Evolutionary conservation across 164 flowering plant genomes (phyloP), one percentile per base, ranked within the genome.

Genomic region (Macadamia tetraphylla): DNA sequence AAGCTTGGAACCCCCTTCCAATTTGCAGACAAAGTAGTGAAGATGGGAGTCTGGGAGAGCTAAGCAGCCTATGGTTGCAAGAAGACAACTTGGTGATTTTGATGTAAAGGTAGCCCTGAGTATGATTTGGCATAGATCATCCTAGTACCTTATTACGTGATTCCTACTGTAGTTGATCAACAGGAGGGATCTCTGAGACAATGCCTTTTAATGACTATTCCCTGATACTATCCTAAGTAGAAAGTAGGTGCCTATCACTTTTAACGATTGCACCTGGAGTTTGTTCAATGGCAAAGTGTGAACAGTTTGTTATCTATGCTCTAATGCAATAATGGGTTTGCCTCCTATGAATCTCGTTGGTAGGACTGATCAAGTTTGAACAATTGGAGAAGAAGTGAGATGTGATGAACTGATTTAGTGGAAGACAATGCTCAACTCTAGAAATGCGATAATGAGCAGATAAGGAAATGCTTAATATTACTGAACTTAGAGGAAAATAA

Each of bases 161-260:
- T 52, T 31, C 30, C 30, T 14, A 10, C 30, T n/a, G 14, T 1
- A 46, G 46, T 31, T 30, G 40, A 12, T 61, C 18, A 11, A 57
- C 51, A 46, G 57, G 58, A 64, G 8, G 66, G 5, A 49, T 55
- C 73, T 80, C 88, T 67, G 66, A 81, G 87, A 79, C 83, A 73
- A 73, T 82, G 77, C 82, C 80, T 87, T 87, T 89, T 87, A 79
- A 69, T 23, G 87, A 78, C 76, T 69, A 79, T 67, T 82, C 83
- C 44, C n/a, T 30, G 57, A 57, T 30, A 67, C 13, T 67, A 43
- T 55, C 30, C 15, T 15, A 74, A 61, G 51, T 69, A 64, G 49
- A 69, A 46, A 8, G 6, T 8, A 49, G 15, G 52, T 2, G 35
- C 64, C 67, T 63, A 71, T 81, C 80, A 74, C 77, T 77, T 69